Conservation (phyloP, 768 basidiomycete genomes). For the Suillus hirtellus region DNA sequence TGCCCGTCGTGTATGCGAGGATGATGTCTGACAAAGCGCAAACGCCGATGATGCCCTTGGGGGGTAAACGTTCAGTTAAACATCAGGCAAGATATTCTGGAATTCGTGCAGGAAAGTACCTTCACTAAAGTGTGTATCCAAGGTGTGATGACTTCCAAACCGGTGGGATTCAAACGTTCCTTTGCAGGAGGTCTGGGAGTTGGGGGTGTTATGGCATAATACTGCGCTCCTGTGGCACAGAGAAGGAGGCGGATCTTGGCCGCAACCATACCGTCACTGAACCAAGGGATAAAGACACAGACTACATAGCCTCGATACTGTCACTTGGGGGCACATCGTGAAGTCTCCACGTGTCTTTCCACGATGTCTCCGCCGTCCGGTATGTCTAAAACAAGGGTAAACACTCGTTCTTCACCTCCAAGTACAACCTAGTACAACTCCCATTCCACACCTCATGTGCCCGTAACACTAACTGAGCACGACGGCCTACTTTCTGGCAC, state of each 20-base stretch:
- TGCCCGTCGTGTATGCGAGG: neutral
- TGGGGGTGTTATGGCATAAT: slow-evolving; percentile 8
- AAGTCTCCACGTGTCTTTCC: no score
- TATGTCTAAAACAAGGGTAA: no score
- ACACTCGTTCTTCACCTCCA: no score
- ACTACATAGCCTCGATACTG: no score
- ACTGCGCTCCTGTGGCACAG: slow-evolving; percentile 2
- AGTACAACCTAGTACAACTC: no score
- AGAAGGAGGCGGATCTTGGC: slow-evolving; percentile 7
- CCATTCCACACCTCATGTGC: no score
- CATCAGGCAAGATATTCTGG: neutral
- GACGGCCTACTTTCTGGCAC: neutral
- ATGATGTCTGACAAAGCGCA: neutral
- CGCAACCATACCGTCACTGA: neutral
- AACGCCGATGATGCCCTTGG: neutral
- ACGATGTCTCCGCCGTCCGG: no score
- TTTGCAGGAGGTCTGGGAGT: slow-evolving; percentile 4
- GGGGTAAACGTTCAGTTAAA: neutral
- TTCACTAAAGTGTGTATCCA: neutral
- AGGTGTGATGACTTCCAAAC: neutral
- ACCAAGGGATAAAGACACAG: neutral
- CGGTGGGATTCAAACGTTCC: slow-evolving; percentile 2
- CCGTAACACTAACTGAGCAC: neutral
- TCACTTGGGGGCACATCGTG: no score
- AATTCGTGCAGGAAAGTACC: neutral